These are phyloP conservation scores for Capsella bursapastoris DNA, from an alignment of 345 rosid species.

Conservation along the genomic window DNA sequence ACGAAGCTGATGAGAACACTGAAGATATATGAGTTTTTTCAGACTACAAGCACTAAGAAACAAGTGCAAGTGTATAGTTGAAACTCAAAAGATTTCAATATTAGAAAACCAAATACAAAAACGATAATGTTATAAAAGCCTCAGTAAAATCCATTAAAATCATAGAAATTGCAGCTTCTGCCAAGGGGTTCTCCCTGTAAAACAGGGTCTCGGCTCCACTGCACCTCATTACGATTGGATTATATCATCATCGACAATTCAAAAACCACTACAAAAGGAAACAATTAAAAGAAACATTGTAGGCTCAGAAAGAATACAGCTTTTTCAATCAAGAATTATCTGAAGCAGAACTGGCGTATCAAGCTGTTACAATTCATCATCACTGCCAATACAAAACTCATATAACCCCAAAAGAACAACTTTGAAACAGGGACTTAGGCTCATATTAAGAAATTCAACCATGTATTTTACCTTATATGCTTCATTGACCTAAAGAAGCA, in stretches of 20 bases:
- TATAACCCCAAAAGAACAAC: background rate
- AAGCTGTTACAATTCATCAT: constrained; percentile 58
- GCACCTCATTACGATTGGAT: constrained; percentile 31
- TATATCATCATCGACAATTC: constrained; percentile 27
- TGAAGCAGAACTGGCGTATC: constrained; percentile 95
- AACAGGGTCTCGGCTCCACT: constrained; percentile 43
- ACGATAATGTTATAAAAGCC: constrained; percentile 19
- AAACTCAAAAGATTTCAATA: constrained; percentile 30
- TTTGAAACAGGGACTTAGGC: constrained; percentile 34
- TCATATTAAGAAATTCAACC: constrained; percentile 85
- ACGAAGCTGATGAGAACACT: constrained; percentile 40
- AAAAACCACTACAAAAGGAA: background rate
- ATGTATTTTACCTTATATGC: constrained; percentile 43
- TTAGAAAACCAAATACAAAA: background rate
- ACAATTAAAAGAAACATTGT: background rate
- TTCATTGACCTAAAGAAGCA: constrained; percentile 47
- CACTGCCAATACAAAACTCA: constrained; percentile 43
- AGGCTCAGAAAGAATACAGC: constrained; percentile 69
- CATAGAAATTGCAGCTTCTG: constrained; percentile 50
- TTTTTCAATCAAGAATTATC: constrained; percentile 82
- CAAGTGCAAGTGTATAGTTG: constrained; percentile 40
- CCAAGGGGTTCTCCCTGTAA: constrained; percentile 64
- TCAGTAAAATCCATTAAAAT: constrained; percentile 52
- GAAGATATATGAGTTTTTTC: constrained; percentile 32
- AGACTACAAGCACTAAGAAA: constrained; percentile 36